Base-by-base conservation (phyloP, 1,139 yeast genomes). In the Taphrina communis region DNA sequence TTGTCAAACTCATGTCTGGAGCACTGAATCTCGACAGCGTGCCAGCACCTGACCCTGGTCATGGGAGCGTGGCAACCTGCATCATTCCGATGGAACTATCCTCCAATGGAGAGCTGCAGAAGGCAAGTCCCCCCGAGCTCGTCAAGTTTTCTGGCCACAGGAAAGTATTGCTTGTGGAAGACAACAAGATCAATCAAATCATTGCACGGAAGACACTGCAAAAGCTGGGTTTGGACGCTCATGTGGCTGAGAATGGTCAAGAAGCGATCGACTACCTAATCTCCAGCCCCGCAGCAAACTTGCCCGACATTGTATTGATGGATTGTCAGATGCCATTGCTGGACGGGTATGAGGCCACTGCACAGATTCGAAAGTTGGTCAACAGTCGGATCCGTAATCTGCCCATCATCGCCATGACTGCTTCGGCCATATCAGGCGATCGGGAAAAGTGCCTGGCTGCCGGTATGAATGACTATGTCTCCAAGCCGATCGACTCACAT, bases 1-100 rank as follows among this genome's bases (percentile, higher is more conserved):
- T 85, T 42, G 84, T 85, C 0, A 87, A 85, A 70, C 75, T 84
- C 48, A 85, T 86, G 88, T 86, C 86, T 41, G 88, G 88, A 1
- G 67, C 61, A 6, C 31, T 63, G 6, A 38, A 38, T 14, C 61
- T 63, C n/a, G 61, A 63, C 17, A 63, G 67, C 36, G 38, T 55
- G 6, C 67, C 67, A 5, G 53, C 67, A 19, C 67, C 67, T 1
- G 48, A 63, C 8, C 38, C 61, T 9, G 67, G 61, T 7, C 67
- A 63, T 51, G 67, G 67, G 25, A 63, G 67, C 38, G 48, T 48
- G 11, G 67, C 67, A 1, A 63, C 67, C 19, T 63, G 67, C 36
- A 55, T 63, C 48, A 63, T 63, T n/a, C 67, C 67, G 11, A 52
- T 63, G n/a, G 67, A 63, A 55, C 36, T 63, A 14, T 63, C 67